phyloP scores from a whole-genome alignment of 2,329 filamentous ascomycete genomes.

The Alternaria brassicae region DNA sequence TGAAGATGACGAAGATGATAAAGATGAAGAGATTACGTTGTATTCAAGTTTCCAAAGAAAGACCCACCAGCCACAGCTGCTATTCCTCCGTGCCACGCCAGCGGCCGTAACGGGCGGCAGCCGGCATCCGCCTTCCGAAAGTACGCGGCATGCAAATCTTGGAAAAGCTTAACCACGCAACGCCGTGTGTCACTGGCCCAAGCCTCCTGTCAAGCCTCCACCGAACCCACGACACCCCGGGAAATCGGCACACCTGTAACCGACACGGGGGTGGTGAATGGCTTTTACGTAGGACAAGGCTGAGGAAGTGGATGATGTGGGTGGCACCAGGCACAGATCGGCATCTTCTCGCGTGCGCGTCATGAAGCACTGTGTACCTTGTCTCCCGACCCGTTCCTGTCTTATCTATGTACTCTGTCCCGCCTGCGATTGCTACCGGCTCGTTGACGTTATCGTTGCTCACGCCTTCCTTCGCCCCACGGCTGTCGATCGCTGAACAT shows the following conservation, averaged over 20 bases:
- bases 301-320: not conserved
- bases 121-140: not conserved
- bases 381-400: not conserved
- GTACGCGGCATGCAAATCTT: not conserved
- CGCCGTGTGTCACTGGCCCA: constrained; percentile 27
- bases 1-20: not conserved
- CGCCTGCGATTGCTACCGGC: not conserved
- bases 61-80: constrained; percentile 2
- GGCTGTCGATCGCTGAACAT: not conserved
- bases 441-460: constrained; percentile 3
- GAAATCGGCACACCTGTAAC: constrained; percentile 3
- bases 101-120: not conserved
- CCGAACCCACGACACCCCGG: not conserved
- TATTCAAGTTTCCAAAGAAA: not conserved
- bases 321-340: constrained; percentile 4
- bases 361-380: constrained; percentile 1
- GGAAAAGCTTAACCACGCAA: constrained; percentile 24
- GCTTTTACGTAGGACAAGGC: not conserved
- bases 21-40: not conserved
- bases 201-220: constrained; percentile 5
- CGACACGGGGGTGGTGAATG: not conserved
- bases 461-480: constrained; percentile 6
- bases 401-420: not conserved
- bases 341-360: constrained; percentile 8
- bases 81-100: not conserved